Percentiles rank a stretch among this genome's conserved stretches.
Evolutionary conservation across 2,329 filamentous ascomycete genomes (phyloP).

Genomic region (Ophiostoma ips): DNA sequence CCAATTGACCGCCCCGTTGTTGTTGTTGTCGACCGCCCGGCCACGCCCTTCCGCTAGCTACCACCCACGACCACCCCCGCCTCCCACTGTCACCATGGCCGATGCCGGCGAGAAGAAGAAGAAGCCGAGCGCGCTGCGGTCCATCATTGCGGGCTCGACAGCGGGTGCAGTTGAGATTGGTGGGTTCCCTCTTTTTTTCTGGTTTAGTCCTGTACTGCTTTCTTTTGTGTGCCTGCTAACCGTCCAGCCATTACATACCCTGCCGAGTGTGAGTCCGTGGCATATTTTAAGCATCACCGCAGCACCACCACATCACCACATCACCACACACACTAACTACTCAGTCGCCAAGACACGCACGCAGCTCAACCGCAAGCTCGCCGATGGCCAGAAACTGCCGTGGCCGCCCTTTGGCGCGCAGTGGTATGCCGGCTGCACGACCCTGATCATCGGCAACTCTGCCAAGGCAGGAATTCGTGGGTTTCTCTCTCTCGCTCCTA

Average conservation of each 20-base stretch:
- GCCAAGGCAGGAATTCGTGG: constrained; percentile 75
- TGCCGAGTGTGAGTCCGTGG: constrained; percentile 57
- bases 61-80: neutral
- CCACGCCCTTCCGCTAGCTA: neutral
- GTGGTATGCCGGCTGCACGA: constrained; percentile 98
- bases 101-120: constrained; percentile 28
- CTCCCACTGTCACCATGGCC: neutral
- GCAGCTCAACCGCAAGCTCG: constrained; percentile 76
- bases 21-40: no score
- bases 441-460: constrained; percentile 90
- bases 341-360: constrained; percentile 85
- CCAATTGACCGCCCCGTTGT: no score
- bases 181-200: no score
- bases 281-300: neutral
- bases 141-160: constrained; percentile 82
- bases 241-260: constrained; percentile 67
- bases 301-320: neutral
- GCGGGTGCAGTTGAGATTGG: constrained; percentile 84
- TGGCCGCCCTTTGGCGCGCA: constrained; percentile 88
- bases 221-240: constrained; percentile 16
- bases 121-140: constrained; percentile 67
- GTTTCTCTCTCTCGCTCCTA: constrained; percentile 28
- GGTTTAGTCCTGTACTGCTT: neutral
- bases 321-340: neutral
- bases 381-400: constrained; percentile 73